phyloP scores from a whole-genome alignment of 768 basidiomycete species.

The Russula olivacea region DNA sequence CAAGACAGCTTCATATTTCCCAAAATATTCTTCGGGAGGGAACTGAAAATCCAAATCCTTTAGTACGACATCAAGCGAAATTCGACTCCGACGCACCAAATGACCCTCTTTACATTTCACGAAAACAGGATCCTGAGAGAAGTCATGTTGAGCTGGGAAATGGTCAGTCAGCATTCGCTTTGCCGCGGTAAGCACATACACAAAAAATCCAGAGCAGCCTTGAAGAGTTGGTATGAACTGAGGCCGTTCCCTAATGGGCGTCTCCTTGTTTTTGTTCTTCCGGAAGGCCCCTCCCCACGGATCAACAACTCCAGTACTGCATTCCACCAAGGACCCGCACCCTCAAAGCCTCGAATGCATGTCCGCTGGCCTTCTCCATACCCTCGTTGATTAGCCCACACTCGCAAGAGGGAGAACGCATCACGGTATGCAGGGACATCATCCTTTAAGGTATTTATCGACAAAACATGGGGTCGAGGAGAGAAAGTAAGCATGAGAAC shows the following conservation, averaged over 20 bases:
- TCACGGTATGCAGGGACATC: slow-evolving; percentile 57
- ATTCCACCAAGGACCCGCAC: slow-evolving; percentile 62
- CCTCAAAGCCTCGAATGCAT: slow-evolving; percentile 66
- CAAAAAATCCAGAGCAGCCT: slow-evolving; percentile 77
- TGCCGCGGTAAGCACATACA: slow-evolving; percentile 43
- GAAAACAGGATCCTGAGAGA: slow-evolving; percentile 50
- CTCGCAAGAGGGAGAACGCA: slow-evolving; percentile 69
- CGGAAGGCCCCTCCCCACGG: slow-evolving; percentile 55
- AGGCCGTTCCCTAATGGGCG: slow-evolving; percentile 71
- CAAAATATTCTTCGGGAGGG: slow-evolving; percentile 49
- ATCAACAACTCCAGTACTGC: slow-evolving; percentile 55
- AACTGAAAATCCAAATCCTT: slow-evolving; percentile 39
- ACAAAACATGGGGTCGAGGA: slow-evolving; percentile 44
- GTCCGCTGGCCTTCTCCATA: slow-evolving; percentile 53
- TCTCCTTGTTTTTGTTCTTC: slow-evolving; percentile 32
- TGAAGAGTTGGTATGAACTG: slow-evolving; percentile 87
- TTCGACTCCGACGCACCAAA: slow-evolving; percentile 37
- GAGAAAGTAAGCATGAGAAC: slow-evolving; percentile 51
- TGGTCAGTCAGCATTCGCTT: background rate
- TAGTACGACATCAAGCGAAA: background rate
- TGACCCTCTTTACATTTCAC: slow-evolving; percentile 52
- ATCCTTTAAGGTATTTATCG: slow-evolving; percentile 42
- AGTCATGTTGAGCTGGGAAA: slow-evolving; percentile 62
- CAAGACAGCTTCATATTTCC: slow-evolving; percentile 51
- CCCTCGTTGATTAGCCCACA: slow-evolving; percentile 89